A percentile compares a stretch with the other conserved stretches of the same genome.
Evolutionary conservation across 2,329 filamentous ascomycete genomes (phyloP).

Genomic region (Trichoderma polysporum): DNA sequence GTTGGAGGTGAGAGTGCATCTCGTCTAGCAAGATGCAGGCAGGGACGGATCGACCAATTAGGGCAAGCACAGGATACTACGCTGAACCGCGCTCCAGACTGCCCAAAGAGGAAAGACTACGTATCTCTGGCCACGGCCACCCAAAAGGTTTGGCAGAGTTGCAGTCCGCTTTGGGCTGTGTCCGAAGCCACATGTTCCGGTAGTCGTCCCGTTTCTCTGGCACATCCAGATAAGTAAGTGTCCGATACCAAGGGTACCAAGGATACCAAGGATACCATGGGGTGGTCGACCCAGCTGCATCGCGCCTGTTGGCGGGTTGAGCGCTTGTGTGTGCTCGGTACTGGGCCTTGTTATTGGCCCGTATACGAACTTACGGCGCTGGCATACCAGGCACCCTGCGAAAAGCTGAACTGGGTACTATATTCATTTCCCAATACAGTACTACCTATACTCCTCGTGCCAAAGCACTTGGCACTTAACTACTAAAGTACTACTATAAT

Average conservation of each 20-base stretch:
- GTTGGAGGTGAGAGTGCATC: conserved; percentile 5
- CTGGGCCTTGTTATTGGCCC: neutral
- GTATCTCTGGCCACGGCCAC: neutral
- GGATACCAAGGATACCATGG: neutral
- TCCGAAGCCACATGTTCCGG: conserved; percentile 4
- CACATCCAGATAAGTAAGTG: neutral
- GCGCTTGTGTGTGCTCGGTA: neutral
- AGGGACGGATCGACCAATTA: conserved; percentile 5
- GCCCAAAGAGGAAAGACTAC: conserved; percentile 11
- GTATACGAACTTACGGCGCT: too few species aligned
- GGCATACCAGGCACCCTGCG: neutral
- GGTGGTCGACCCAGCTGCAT: neutral
- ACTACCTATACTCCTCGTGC: too few species aligned
- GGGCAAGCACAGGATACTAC: conserved; percentile 15
- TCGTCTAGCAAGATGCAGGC: conserved; percentile 4
- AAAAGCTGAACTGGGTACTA: neutral
- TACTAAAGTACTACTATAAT: too few species aligned
- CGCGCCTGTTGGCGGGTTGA: conserved; percentile 11
- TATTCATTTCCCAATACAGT: too few species aligned
- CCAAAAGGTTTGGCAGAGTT: too few species aligned
- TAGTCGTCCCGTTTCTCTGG: neutral
- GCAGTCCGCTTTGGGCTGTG: neutral
- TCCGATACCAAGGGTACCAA: neutral
- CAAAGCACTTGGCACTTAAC: too few species aligned
- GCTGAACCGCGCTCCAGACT: conserved; percentile 6